Evolutionary conservation across 73 alveolate genomes (phyloP).

Genomic region (Symbiodinium pilosum): DNA sequence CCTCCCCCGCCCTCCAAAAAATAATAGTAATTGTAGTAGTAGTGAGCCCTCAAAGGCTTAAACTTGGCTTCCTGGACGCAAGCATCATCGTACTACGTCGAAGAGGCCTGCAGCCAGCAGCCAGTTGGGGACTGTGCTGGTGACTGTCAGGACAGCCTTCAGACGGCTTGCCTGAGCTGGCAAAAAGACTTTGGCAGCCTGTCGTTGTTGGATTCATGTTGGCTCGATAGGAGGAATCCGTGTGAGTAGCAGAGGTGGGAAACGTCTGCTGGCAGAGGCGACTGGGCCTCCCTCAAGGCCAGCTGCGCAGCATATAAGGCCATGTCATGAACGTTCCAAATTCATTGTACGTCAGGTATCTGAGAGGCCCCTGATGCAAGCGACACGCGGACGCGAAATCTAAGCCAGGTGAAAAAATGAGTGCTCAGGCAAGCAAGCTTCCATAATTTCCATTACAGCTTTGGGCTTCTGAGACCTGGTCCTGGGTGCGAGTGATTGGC

Average conservation of each 20-base stretch:
- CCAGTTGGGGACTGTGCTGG: too few species aligned
- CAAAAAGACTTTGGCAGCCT: conserved; percentile 50
- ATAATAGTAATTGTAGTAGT: too few species aligned
- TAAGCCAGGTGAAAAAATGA: too few species aligned
- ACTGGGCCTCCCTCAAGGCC: conserved; percentile 68
- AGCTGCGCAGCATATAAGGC: neutral
- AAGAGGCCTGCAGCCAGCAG: neutral
- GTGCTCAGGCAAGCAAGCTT: too few species aligned
- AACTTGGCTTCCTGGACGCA: conserved; percentile 86
- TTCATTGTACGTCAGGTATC: neutral
- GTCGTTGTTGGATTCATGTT: too few species aligned
- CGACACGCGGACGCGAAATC: conserved; percentile 1
- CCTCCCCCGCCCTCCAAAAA: too few species aligned
- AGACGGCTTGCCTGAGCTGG: conserved; percentile 39
- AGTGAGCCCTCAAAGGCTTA: conserved; percentile 14
- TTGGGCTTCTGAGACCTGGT: too few species aligned
- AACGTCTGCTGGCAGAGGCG: conserved; percentile 78
- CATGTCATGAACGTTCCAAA: neutral
- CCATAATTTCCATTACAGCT: too few species aligned
- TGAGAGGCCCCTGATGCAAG: conserved; percentile 47
- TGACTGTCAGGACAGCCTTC: neutral
- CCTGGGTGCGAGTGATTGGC: too few species aligned
- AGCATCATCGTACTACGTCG: conserved; percentile 54
- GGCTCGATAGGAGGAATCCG: too few species aligned
- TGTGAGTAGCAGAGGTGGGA: conserved; percentile 74